A percentile compares a stretch with the other conserved stretches of the same genome.
phyloP scores from a whole-genome alignment of 768 basidiomycete genomes.

The Mrakia blollopis region DNA sequence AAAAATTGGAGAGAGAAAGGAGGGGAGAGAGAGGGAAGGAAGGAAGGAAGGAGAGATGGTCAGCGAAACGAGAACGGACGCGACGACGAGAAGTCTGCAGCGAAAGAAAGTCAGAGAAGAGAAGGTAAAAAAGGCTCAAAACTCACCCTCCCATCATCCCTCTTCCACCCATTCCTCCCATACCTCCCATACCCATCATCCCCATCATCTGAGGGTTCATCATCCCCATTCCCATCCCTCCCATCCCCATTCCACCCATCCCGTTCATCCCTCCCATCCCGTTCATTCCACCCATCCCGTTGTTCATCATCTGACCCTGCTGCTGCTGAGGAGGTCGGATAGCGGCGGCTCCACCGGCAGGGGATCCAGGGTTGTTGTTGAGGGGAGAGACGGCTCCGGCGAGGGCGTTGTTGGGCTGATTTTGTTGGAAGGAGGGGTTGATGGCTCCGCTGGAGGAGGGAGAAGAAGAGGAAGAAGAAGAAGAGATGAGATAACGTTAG shows the following conservation, averaged over 20 bases:
- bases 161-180: conserved; percentile 36
- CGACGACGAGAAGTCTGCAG: no score
- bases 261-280: conserved; percentile 39
- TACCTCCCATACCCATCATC: conserved; percentile 44
- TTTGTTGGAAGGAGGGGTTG: conserved; percentile 4
- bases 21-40: not conserved
- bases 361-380: not conserved
- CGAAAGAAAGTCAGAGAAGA: not conserved
- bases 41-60: not conserved
- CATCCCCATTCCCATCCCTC: conserved; percentile 37
- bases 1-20: not conserved
- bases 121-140: not conserved
- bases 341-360: not conserved
- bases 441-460: not conserved
- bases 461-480: not conserved
- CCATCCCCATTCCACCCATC: conserved; percentile 43
- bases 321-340: not conserved
- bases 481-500: not conserved
- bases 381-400: conserved; percentile 7
- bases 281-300: conserved; percentile 41
- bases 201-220: no score
- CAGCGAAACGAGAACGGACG: not conserved
- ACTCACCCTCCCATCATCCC: conserved; percentile 8
- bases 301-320: conserved; percentile 36
- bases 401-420: not conserved